Conservation (phyloP, 2,329 filamentous ascomycete species). For the Penicillium verrucosum region DNA sequence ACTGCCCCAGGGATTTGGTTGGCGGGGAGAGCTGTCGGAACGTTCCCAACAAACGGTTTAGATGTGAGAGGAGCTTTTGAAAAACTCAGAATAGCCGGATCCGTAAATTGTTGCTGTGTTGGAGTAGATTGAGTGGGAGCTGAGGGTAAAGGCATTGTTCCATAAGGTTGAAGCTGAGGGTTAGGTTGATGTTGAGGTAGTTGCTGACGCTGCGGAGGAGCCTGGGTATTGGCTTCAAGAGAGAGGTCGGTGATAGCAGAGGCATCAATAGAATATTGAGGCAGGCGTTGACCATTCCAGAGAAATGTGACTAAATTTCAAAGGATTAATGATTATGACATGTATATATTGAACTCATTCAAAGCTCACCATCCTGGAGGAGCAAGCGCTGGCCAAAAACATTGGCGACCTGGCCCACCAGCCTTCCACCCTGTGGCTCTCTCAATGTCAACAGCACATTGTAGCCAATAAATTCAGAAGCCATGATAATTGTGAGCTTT, state of each 20-base stretch:
- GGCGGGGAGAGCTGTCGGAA: slow-evolving; percentile 2
- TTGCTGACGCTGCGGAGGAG: slow-evolving; percentile 18
- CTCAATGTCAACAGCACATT: slow-evolving; percentile 71
- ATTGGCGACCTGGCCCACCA: slow-evolving; percentile 68
- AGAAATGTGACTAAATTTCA: slow-evolving; percentile 44
- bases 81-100: slow-evolving; percentile 78
- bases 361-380: slow-evolving; percentile 64
- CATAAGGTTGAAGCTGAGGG: neutral
- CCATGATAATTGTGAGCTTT: slow-evolving; percentile 49
- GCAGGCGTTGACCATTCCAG: slow-evolving; percentile 52
- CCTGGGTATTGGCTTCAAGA: slow-evolving; percentile 21
- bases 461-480: slow-evolving; percentile 69
- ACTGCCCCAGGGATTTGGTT: slow-evolving; percentile 15
- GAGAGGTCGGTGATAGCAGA: slow-evolving; percentile 57
- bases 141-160: slow-evolving; percentile 10
- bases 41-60: slow-evolving; percentile 5
- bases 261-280: slow-evolving; percentile 56
- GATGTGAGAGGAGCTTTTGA: slow-evolving; percentile 30
- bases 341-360: neutral
- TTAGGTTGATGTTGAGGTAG: slow-evolving; percentile 8
- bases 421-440: slow-evolving; percentile 59
- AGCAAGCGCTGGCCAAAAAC: slow-evolving; percentile 68
- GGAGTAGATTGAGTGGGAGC: slow-evolving; percentile 26
- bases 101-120: slow-evolving; percentile 58
- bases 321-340: slow-evolving; percentile 15